Conservation (phyloP, 2,329 filamentous ascomycete genomes). For the Pseudonectria foliicola region DNA sequence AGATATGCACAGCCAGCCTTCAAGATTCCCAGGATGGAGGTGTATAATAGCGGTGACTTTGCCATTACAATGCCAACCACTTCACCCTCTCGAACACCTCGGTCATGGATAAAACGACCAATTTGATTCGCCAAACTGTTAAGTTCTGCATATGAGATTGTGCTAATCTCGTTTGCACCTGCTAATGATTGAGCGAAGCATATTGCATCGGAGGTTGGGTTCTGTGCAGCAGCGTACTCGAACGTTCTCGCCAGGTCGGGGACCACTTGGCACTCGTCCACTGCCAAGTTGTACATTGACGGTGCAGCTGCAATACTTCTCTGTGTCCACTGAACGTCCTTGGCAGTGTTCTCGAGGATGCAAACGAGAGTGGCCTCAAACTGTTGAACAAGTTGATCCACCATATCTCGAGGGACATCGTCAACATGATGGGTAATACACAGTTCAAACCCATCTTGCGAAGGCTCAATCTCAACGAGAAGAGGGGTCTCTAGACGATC, state of each 20-base stretch:
- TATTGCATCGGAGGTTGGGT: slow-evolving; percentile 54
- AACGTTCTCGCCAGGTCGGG: slow-evolving; percentile 46
- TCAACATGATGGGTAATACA: slow-evolving; percentile 42
- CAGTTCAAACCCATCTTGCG: slow-evolving; percentile 31
- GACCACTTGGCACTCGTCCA: slow-evolving; percentile 24
- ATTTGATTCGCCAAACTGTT: slow-evolving; percentile 58
- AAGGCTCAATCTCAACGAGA: slow-evolving; percentile 69
- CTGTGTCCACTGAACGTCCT: slow-evolving; percentile 7
- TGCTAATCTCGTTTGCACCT: slow-evolving; percentile 24
- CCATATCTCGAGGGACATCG: slow-evolving; percentile 46
- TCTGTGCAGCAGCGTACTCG: slow-evolving; percentile 40
- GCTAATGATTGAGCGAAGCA: slow-evolving; percentile 46
- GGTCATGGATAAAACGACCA: slow-evolving; percentile 44
- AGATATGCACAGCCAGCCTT: slow-evolving; percentile 74
- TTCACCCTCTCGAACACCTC: slow-evolving; percentile 42
- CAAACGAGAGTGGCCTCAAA: slow-evolving; percentile 43
- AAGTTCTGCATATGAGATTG: slow-evolving; percentile 57
- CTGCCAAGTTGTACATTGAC: slow-evolving; percentile 43
- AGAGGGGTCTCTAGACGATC: slow-evolving; percentile 73
- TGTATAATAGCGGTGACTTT: slow-evolving; percentile 67
- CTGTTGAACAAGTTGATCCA: slow-evolving; percentile 52
- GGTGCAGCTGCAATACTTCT: slow-evolving; percentile 25
- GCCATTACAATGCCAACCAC: slow-evolving; percentile 71
- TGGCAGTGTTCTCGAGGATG: slow-evolving; percentile 21
- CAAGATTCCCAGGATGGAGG: slow-evolving; percentile 64